These are phyloP conservation scores for Sporobolomyces phaffii DNA, from an alignment of 768 basidiomycete species.

Conservation along the genomic window DNA sequence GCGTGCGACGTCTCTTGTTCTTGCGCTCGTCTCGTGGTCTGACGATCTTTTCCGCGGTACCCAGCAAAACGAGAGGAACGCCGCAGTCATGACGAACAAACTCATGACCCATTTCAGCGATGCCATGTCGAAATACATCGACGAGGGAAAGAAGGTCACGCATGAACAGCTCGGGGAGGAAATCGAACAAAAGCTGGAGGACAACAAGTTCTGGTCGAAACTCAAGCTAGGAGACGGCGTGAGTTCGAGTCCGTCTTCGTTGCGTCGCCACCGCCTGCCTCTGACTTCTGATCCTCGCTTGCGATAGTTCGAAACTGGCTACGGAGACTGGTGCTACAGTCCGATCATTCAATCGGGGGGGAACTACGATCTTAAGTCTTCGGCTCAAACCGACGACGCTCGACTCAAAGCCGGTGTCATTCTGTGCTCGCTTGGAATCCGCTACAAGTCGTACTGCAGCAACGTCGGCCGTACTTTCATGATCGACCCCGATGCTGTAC, in stretches of 20 bases:
- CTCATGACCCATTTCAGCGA: constrained; percentile 75
- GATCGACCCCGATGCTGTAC: constrained; percentile 81
- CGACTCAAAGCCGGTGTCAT: constrained; percentile 80
- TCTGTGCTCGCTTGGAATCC: constrained; percentile 75
- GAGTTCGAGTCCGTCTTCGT: constrained; percentile 43
- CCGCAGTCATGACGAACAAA: constrained; percentile 73
- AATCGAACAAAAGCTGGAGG: constrained; percentile 84
- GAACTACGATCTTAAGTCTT: constrained; percentile 80
- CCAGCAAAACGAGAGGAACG: constrained; percentile 71
- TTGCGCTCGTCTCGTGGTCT: not conserved
- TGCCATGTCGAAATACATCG: constrained; percentile 82
- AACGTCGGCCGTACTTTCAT: constrained; percentile 92
- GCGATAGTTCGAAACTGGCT: constrained; percentile 73
- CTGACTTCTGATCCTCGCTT: too few relatives aligned
- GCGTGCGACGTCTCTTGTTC: constrained; percentile 42
- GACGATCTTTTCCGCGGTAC: not conserved
- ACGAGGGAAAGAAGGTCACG: constrained; percentile 80
- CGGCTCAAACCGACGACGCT: constrained; percentile 77
- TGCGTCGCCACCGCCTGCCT: too few relatives aligned
- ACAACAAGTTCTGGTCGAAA: constrained; percentile 82
- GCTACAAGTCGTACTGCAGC: constrained; percentile 87
- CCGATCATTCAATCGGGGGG: constrained; percentile 93
- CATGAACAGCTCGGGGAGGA: constrained; percentile 79
- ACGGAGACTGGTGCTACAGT: constrained; percentile 86
- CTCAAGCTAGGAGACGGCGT: constrained; percentile 67